Conservation (phyloP, 1,139 yeast species). For the Tardiomyces blankii region DNA sequence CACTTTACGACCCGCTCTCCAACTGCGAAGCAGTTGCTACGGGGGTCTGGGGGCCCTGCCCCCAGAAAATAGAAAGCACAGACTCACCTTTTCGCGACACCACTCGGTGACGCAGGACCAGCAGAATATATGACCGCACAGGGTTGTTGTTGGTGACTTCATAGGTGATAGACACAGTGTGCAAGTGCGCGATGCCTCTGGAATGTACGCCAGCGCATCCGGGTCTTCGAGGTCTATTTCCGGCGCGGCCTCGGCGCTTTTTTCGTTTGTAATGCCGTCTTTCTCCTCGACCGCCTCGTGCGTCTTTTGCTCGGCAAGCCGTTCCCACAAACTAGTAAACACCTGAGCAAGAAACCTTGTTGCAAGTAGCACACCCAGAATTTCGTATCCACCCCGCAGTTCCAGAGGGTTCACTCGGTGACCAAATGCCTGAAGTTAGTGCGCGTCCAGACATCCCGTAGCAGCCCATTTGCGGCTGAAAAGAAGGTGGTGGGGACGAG, state of each 20-base stretch:
- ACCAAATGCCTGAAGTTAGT: constrained; percentile 12
- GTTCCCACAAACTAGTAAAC: constrained; percentile 7
- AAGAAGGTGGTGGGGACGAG: too few relatives aligned
- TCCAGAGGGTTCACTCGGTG: constrained; percentile 22
- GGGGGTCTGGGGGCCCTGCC: too few relatives aligned
- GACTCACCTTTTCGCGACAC: constrained; percentile 47
- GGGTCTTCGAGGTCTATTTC: constrained; percentile 47
- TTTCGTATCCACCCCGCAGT: constrained; percentile 46
- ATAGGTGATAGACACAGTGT: constrained; percentile 73
- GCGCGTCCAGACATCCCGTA: too few relatives aligned
- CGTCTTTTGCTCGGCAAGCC: constrained; percentile 2
- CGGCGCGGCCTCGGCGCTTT: constrained; percentile 1
- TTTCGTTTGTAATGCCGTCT: background rate
- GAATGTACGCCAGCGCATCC: constrained; percentile 51
- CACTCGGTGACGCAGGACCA: constrained; percentile 88
- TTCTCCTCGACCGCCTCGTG: constrained; percentile 4
- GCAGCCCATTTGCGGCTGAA: too few relatives aligned
- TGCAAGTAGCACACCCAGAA: constrained; percentile 62
- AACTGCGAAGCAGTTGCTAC: too few relatives aligned
- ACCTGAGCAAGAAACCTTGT: constrained; percentile 44
- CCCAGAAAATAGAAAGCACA: too few relatives aligned
- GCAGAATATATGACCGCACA: constrained; percentile 89
- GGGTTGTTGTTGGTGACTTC: constrained; percentile 75
- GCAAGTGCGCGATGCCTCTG: constrained; percentile 61
- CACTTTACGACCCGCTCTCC: too few relatives aligned